Conservation (phyloP, 176 grass and related monocot species). For the Hsuehochloa calcarea region DNA sequence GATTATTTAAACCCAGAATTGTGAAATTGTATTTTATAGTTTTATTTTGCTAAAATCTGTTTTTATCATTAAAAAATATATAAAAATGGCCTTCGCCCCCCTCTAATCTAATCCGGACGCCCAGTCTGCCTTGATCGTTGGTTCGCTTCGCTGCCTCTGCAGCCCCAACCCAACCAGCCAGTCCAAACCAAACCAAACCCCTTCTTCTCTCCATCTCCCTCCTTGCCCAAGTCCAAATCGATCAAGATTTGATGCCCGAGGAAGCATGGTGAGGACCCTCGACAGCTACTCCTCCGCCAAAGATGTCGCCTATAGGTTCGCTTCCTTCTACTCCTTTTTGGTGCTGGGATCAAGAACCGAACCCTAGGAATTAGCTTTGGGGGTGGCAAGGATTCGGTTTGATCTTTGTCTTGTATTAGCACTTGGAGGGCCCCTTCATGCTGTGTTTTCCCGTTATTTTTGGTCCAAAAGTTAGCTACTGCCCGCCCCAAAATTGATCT, state of each 20-base stretch:
- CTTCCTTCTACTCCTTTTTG: background rate
- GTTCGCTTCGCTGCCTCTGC: background rate
- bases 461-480: background rate
- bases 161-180: background rate
- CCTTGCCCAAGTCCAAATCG: background rate
- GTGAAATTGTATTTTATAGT: too few species aligned
- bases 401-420: background rate
- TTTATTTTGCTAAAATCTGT: too few species aligned
- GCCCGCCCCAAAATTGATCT: background rate
- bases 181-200: background rate
- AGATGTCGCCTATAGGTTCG: conserved; percentile 70
- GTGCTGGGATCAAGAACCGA: background rate
- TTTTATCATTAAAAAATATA: too few species aligned
- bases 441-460: background rate
- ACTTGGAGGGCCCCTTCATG: background rate
- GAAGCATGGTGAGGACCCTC: conserved; percentile 35
- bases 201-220: background rate
- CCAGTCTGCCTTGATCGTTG: conserved; percentile 18
- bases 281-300: conserved; percentile 40
- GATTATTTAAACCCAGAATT: too few species aligned
- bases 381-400: background rate
- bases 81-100: too few species aligned
- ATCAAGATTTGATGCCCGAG: background rate
- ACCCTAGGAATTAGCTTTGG: background rate
- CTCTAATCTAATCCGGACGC: too few species aligned